Percentiles rank a stretch among this genome's conserved stretches.
Conservation (phyloP, 2,329 filamentous ascomycete genomes). For the Arthrobotrys sphaeroides region DNA sequence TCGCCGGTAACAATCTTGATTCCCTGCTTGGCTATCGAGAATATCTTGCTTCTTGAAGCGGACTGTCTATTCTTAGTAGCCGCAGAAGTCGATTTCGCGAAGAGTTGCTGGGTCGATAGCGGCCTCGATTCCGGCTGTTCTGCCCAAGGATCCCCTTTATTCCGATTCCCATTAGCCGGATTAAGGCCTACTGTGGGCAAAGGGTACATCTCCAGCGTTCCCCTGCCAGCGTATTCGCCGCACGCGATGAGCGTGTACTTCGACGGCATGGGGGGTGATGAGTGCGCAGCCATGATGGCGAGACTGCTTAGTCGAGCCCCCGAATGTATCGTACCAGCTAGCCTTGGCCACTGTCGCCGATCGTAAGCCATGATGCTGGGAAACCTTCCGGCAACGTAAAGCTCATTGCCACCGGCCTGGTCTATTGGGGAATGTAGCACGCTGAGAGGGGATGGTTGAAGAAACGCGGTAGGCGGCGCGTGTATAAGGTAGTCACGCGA, state of each 20-base stretch:
- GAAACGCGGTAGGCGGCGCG: slow-evolving; percentile 69
- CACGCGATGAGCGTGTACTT: slow-evolving; percentile 78
- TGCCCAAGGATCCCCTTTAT: slow-evolving; percentile 30
- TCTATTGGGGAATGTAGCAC: slow-evolving; percentile 82
- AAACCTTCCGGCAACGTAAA: slow-evolving; percentile 89
- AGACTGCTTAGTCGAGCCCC: slow-evolving; percentile 81
- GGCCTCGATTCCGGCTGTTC: neutral
- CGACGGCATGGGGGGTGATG: slow-evolving; percentile 70
- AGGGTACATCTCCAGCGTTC: slow-evolving; percentile 86
- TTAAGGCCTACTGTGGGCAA: slow-evolving; percentile 61
- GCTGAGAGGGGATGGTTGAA: slow-evolving; percentile 81
- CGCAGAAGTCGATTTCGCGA: slow-evolving; percentile 30
- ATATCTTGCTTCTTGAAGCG: slow-evolving; percentile 79
- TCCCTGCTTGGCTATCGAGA: slow-evolving; percentile 83
- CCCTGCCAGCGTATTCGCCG: slow-evolving; percentile 91
- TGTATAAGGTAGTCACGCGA: slow-evolving; percentile 59
- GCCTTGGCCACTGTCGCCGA: slow-evolving; percentile 80
- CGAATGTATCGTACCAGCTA: slow-evolving; percentile 82
- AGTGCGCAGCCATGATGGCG: slow-evolving; percentile 72
- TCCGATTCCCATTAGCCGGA: neutral
- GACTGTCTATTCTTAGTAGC: slow-evolving; percentile 79
- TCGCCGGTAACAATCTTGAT: slow-evolving; percentile 84
- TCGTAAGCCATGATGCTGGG: slow-evolving; percentile 90
- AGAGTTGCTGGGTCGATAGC: slow-evolving; percentile 65
- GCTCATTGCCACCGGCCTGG: slow-evolving; percentile 65